A percentile compares a stretch with the other conserved stretches of the same genome.
Evolutionary conservation across 1,139 yeast genomes (phyloP).

Genomic region (Pichia sp.): DNA sequence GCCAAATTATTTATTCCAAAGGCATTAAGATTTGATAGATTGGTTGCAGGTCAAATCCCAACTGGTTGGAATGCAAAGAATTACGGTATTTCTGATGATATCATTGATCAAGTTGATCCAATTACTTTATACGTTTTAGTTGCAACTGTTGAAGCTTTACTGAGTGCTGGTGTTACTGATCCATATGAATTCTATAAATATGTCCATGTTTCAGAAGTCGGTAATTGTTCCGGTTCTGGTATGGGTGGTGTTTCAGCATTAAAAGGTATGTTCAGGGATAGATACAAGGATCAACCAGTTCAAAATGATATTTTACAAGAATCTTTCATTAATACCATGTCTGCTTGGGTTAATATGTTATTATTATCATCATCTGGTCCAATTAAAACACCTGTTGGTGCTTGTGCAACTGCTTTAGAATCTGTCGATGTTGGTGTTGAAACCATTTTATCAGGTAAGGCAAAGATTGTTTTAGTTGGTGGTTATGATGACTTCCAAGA

Average conservation of each 20-base stretch:
- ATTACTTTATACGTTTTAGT: slow-evolving; percentile 89
- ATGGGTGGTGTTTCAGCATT: slow-evolving; percentile 98
- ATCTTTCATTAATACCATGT: slow-evolving; percentile 97
- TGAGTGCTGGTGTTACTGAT: slow-evolving; percentile 92
- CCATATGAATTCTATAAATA: slow-evolving; percentile 98
- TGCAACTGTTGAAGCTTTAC: slow-evolving; percentile 89
- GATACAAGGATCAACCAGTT: slow-evolving; percentile 86
- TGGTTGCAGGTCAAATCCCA: slow-evolving; percentile 98
- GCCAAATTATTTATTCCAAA: slow-evolving; percentile 89
- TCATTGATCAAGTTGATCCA: slow-evolving; percentile 91
- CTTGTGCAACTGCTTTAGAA: slow-evolving; percentile 98
- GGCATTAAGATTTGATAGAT: slow-evolving; percentile 90
- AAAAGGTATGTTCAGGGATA: slow-evolving; percentile 96
- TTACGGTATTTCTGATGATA: slow-evolving; percentile 93
- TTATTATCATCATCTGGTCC: slow-evolving; percentile 97
- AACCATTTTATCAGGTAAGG: slow-evolving; percentile 86
- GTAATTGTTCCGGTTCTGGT: slow-evolving; percentile 99
- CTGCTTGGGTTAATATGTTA: slow-evolving; percentile 99
- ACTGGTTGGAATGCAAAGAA: slow-evolving; percentile 96
- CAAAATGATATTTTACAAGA: slow-evolving; percentile 97
- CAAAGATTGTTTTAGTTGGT: slow-evolving; percentile 94
- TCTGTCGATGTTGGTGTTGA: slow-evolving; percentile 95
- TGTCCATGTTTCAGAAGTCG: slow-evolving; percentile 96
- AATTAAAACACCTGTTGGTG: slow-evolving; percentile 98
- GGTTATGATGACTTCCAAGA: slow-evolving; percentile 99